Evolutionary conservation across 495 filamentous ascomycete species (phyloP).

Genomic region (Lasiosphaeria hispida): DNA sequence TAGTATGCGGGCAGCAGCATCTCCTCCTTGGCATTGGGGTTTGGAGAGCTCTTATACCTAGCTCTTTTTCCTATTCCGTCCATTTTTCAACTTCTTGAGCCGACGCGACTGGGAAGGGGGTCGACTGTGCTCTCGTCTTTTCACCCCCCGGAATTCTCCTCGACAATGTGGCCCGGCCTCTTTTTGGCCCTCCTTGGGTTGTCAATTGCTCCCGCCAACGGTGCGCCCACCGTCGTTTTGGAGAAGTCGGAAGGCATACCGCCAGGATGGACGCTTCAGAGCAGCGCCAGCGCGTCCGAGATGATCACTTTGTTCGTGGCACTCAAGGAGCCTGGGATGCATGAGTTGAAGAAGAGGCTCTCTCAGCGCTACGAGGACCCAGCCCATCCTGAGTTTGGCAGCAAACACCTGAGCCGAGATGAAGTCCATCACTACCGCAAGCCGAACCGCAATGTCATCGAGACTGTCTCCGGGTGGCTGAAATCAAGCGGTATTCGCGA

Average conservation of each 20-base stretch:
- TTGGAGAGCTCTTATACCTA: constrained; percentile 1
- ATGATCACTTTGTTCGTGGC: constrained; percentile 33
- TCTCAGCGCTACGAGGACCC: constrained; percentile 17
- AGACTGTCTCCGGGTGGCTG: constrained; percentile 38
- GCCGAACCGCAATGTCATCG: constrained; percentile 19
- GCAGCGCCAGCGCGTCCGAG: constrained; percentile 24
- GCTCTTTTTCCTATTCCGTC: neutral
- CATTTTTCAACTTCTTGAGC: neutral
- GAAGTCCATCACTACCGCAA: constrained; percentile 31
- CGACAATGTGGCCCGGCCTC: constrained; percentile 18
- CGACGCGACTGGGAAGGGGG: constrained; percentile 1
- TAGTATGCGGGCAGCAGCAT: too few species aligned
- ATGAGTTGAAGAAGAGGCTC: constrained; percentile 33
- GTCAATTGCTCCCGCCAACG: constrained; percentile 3
- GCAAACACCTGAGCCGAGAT: constrained; percentile 31
- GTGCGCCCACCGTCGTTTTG: constrained; percentile 21
- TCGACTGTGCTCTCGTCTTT: neutral
- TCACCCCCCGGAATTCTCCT: neutral
- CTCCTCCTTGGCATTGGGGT: neutral
- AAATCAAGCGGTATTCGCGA: constrained; percentile 27
- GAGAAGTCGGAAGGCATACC: constrained; percentile 21
- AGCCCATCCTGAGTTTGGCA: constrained; percentile 23
- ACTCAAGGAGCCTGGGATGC: constrained; percentile 36
- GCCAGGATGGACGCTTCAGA: constrained; percentile 24
- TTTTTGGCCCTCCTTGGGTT: constrained; percentile 17